phyloP scores from a whole-genome alignment of 192 early-diverging fungal species.

The Thamnidium elegans region DNA sequence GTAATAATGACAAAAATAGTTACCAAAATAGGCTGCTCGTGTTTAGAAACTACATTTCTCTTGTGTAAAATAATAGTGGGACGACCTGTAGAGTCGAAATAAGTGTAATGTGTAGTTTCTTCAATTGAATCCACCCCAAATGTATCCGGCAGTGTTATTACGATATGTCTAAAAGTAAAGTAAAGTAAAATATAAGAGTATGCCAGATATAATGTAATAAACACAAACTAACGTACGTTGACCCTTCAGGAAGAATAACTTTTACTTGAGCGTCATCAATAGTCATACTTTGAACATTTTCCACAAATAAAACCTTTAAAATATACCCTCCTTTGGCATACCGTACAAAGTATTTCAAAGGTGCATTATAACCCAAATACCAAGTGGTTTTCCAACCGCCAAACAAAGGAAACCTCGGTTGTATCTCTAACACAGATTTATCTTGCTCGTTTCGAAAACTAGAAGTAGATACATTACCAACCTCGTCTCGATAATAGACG shows the following conservation, averaged over 20 bases:
- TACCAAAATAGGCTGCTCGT: conserved; percentile 45
- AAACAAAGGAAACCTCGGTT: conserved; percentile 87
- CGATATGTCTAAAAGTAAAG: conserved; percentile 56
- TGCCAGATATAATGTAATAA: no score
- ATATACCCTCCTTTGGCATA: conserved; percentile 46
- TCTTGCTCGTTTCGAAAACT: conserved; percentile 45
- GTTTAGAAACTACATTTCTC: conserved; percentile 72
- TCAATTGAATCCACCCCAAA: conserved; percentile 56
- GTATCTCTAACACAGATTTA: conserved; percentile 63
- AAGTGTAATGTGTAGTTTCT: conserved; percentile 62
- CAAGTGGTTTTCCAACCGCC: conserved; percentile 97
- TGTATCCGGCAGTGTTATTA: conserved; percentile 51
- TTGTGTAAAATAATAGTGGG: conserved; percentile 67
- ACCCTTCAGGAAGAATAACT: conserved; percentile 90
- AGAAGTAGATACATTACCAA: conserved; percentile 97
- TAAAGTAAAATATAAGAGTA: neutral
- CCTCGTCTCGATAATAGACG: conserved; percentile 83
- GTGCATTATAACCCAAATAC: conserved; percentile 88
- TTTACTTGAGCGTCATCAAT: conserved; percentile 65
- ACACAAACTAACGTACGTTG: conserved; percentile 49
- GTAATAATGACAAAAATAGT: neutral
- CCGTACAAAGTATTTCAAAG: conserved; percentile 65
- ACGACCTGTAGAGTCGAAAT: conserved; percentile 89
- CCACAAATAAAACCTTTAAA: conserved; percentile 72
- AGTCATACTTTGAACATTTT: conserved; percentile 56